Evolutionary conservation across 129 eudicot species (phyloP).

Genomic region (Daucus carota): DH1_v3.0 NC_030385.2:7806501-7807000

Average conservation of each 20-base stretch:
- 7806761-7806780: constrained; percentile 42
- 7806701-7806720: constrained; percentile 63
- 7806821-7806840: constrained; percentile 25
- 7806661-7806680: constrained; percentile 38
- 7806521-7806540: constrained; percentile 25
- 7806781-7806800: constrained; percentile 37
- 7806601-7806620: constrained; percentile 8
- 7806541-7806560: constrained; percentile 19
- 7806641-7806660: constrained; percentile 42
- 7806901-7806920: constrained; percentile 48
- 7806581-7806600: background rate
- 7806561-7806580: background rate
- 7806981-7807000: constrained; percentile 52
- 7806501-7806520: constrained; percentile 41
- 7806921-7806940: constrained; percentile 64
- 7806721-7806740: constrained; percentile 41
- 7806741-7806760: constrained; percentile 30
- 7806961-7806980: constrained; percentile 32
- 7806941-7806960: constrained; percentile 62
- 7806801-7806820: constrained; percentile 42
- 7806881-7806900: constrained; percentile 42
- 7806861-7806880: constrained; percentile 60
- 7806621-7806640: constrained; percentile 37
- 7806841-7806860: constrained; percentile 31
- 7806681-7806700: constrained; percentile 34